Evolutionary conservation across 768 basidiomycete genomes (phyloP).

Genomic region (Myochromella boudieri): DNA sequence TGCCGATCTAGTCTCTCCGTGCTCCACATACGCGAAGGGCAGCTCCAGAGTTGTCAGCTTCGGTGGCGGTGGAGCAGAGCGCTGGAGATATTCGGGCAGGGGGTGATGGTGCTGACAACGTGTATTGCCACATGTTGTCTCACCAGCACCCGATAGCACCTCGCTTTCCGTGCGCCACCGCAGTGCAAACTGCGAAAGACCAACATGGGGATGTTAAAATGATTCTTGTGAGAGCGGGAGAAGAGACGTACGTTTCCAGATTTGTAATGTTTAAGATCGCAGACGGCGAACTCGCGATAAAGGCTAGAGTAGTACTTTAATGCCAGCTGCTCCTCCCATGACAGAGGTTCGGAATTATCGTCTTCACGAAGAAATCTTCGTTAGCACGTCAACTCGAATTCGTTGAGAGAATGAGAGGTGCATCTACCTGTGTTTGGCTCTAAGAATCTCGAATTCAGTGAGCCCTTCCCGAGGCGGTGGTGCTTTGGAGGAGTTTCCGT

Average conservation of each 20-base stretch:
- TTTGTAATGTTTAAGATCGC: slow-evolving; percentile 96
- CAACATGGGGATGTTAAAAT: background rate
- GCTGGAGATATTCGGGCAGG: slow-evolving; percentile 18
- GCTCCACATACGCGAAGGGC: slow-evolving; percentile 87
- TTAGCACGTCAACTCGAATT: slow-evolving; percentile 11
- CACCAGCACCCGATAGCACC: slow-evolving; percentile 82
- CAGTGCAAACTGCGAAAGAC: slow-evolving; percentile 65
- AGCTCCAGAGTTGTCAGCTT: slow-evolving; percentile 84
- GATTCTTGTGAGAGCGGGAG: background rate
- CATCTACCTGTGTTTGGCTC: slow-evolving; percentile 64
- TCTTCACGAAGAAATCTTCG: slow-evolving; percentile 78
- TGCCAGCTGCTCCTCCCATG: slow-evolving; percentile 88
- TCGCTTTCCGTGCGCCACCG: slow-evolving; percentile 94
- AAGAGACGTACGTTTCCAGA: slow-evolving; percentile 68
- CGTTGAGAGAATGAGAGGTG: background rate
- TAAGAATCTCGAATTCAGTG: slow-evolving; percentile 78
- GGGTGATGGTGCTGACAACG: slow-evolving; percentile 70
- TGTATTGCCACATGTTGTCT: slow-evolving; percentile 86
- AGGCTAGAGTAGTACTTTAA: slow-evolving; percentile 85
- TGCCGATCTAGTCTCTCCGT: slow-evolving; percentile 70
- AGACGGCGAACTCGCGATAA: slow-evolving; percentile 90
- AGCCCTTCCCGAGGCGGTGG: slow-evolving; percentile 28
- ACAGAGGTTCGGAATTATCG: slow-evolving; percentile 39
- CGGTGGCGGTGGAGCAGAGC: slow-evolving; percentile 24
- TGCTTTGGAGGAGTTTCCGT: slow-evolving; percentile 29